Base-by-base conservation (phyloP, 192 early-diverging fungal genomes). In the Linnemannia exigua region DNA sequence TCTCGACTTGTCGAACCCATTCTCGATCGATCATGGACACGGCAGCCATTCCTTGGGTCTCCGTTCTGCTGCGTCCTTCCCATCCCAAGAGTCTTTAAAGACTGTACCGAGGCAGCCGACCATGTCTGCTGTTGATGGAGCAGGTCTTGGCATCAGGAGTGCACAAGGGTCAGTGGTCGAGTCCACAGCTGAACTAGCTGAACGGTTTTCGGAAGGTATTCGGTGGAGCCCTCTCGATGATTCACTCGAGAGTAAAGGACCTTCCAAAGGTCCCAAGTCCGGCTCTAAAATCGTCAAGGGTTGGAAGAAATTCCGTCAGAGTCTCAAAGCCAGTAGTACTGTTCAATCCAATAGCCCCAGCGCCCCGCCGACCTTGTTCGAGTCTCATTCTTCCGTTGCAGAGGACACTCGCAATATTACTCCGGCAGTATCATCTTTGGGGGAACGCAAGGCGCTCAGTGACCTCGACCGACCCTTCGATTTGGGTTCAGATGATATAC, bases 291-390 rank as follows among this genome's bases (percentile, higher is more conserved):
- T 80, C 0, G 44, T 25, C 44, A 73, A 74, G 35, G 71, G 79
- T n/a, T 80, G 79, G 79, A 80, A 80, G 14, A 74, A 73, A 33
- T 38, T 80, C 48, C 79, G 79, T 6, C 58, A 66, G 35, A 74
- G 79, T 28, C 41, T 80, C 14, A 71, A 72, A 14, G 58, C 58
- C n/a, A 25, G 58, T 11, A 31, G 7, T 12, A 63, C 25, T n/a
- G n/a, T n/a, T 15, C 58, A 28, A n/a, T 31, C 58, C 14, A 31
- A 12, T 31, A 33, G 14, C 58, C 58, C 58, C 2, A 11, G 58
- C 28, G 28, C 22, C 28, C 5, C 28, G 11, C 58, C 25, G 14
- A n/a, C 58, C 28, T 31, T 33, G 11, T 35, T 35, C 50, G 75
- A 46, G 19, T 48, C 74, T 6, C 74, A 58, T 7, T 75, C 74